A percentile compares a stretch with the other conserved stretches of the same genome.
Evolutionary conservation across 1,284 basidiomycete species (phyloP).

Genomic region (Entoloma clypeatum): DNA sequence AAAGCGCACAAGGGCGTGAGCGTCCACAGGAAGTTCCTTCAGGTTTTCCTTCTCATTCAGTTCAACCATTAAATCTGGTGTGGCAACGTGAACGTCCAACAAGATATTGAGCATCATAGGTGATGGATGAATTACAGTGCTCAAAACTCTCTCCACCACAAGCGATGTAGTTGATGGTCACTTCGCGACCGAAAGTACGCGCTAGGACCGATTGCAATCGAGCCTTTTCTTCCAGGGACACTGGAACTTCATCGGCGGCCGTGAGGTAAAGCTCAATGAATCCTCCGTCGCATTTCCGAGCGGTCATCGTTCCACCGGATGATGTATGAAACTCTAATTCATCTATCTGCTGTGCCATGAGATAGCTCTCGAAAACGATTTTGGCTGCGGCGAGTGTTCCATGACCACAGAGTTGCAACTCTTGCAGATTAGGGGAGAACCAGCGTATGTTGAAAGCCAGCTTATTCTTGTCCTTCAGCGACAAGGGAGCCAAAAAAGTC

Average conservation of each 20-base stretch:
- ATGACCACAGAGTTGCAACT: conserved; percentile 47
- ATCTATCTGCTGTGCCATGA: conserved; percentile 24
- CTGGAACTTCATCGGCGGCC: conserved; percentile 22
- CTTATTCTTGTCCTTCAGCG: conserved; percentile 21
- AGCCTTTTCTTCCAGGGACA: conserved; percentile 27
- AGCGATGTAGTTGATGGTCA: conserved; percentile 35
- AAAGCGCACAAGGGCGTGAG: conserved; percentile 36
- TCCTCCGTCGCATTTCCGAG: conserved; percentile 27
- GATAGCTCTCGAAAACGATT: conserved; percentile 34
- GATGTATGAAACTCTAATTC: conserved; percentile 35
- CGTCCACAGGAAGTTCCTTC: conserved; percentile 32
- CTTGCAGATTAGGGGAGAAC: conserved; percentile 30
- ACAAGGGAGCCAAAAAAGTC: conserved; percentile 33
- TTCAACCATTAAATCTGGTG: conserved; percentile 37
- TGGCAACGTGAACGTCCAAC: not conserved
- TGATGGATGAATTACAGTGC: conserved; percentile 24
- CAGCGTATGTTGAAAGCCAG: conserved; percentile 38
- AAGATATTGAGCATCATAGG: not conserved
- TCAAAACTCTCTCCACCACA: conserved; percentile 32
- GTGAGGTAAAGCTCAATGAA: conserved; percentile 44
- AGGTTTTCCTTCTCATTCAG: conserved; percentile 42
- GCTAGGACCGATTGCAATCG: conserved; percentile 27
- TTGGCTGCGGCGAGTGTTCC: conserved; percentile 44
- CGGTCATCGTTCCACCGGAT: conserved; percentile 23
- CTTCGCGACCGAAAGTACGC: conserved; percentile 37